Evolutionary conservation across 352 stramenopile genomes (phyloP).

Genomic region (Phytophthora pseudosyringae): DNA sequence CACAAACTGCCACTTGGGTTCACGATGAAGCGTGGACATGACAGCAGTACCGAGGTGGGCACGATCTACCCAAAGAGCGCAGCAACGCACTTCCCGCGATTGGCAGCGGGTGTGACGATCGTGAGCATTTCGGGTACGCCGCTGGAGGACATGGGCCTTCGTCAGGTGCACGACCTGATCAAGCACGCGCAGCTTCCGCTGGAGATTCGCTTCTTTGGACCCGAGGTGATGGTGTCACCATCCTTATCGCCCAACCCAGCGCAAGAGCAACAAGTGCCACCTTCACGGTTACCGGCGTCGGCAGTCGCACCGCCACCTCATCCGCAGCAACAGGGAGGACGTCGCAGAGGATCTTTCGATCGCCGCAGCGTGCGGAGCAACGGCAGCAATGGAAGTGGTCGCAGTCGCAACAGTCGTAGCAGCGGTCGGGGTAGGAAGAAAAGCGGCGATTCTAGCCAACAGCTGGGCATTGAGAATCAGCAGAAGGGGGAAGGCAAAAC

Average conservation of each 20-base stretch:
- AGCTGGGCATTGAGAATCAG: conserved; percentile 22
- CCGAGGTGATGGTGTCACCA: conserved; percentile 17
- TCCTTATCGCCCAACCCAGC: conserved; percentile 10
- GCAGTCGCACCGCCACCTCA: conserved; percentile 6
- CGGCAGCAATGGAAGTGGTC: conserved; percentile 38
- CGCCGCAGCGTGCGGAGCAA: conserved; percentile 36
- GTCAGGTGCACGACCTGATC: conserved; percentile 87
- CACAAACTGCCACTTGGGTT: conserved; percentile 87
- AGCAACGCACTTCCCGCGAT: conserved; percentile 74
- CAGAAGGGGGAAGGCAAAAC: conserved; percentile 18
- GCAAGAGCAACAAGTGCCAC: conserved; percentile 20
- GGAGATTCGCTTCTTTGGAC: conserved; percentile 66
- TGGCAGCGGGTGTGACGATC: conserved; percentile 74
- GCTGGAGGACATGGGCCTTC: conserved; percentile 70
- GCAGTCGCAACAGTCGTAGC: conserved; percentile 39
- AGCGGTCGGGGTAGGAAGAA: conserved; percentile 34
- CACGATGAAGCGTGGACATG: conserved; percentile 81
- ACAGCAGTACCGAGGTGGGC: conserved; percentile 72
- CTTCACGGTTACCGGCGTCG: conserved; percentile 6
- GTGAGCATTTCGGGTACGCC: conserved; percentile 70
- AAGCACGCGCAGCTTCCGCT: conserved; percentile 77
- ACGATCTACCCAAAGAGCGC: conserved; percentile 86
- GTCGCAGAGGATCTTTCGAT: conserved; percentile 34
- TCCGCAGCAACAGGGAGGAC: conserved; percentile 20
- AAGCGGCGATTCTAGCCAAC: conserved; percentile 7